Evolutionary conservation across 345 rosid species (phyloP).

Genomic region (Hypericum perforatum): DNA sequence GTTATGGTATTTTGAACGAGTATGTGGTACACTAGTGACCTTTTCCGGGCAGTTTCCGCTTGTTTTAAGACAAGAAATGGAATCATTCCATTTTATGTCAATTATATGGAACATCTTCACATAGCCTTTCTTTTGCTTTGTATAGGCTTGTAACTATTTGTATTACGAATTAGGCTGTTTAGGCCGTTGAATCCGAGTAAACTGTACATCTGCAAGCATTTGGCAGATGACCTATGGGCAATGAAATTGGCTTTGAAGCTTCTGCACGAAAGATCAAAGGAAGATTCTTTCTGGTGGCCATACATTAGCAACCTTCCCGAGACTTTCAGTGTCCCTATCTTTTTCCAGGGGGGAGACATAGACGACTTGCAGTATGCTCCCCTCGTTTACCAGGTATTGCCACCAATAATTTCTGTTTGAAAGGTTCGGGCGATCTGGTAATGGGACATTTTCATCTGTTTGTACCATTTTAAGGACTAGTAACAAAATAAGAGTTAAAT

Average conservation of each 20-base stretch:
- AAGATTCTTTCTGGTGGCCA: conserved; percentile 87
- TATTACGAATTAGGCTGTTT: conserved; percentile 33
- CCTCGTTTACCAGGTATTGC: conserved; percentile 62
- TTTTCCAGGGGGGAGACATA: conserved; percentile 79
- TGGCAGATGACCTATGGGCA: conserved; percentile 90
- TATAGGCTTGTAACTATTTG: conserved; percentile 24
- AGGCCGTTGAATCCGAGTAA: conserved; percentile 40
- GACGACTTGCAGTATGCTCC: conserved; percentile 89
- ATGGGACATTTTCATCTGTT: background rate
- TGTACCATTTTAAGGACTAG: too few relatives aligned
- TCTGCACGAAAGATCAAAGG: conserved; percentile 73
- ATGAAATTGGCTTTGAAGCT: conserved; percentile 82
- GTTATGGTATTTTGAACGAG: too few relatives aligned
- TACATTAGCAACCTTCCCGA: conserved; percentile 85
- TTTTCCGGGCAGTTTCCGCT: too few relatives aligned
- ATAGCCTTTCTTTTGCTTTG: conserved; percentile 17
- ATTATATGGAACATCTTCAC: conserved; percentile 6
- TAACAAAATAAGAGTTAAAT: too few relatives aligned
- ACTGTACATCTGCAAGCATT: conserved; percentile 44
- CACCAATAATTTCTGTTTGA: background rate
- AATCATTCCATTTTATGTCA: too few relatives aligned
- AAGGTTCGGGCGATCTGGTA: background rate
- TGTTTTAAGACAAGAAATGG: too few relatives aligned
- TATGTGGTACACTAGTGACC: too few relatives aligned
- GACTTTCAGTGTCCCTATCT: conserved; percentile 70